Evolutionary conservation across 495 filamentous ascomycete species (phyloP).

Genomic region (Hyphodiscus hymeniophilus): DNA sequence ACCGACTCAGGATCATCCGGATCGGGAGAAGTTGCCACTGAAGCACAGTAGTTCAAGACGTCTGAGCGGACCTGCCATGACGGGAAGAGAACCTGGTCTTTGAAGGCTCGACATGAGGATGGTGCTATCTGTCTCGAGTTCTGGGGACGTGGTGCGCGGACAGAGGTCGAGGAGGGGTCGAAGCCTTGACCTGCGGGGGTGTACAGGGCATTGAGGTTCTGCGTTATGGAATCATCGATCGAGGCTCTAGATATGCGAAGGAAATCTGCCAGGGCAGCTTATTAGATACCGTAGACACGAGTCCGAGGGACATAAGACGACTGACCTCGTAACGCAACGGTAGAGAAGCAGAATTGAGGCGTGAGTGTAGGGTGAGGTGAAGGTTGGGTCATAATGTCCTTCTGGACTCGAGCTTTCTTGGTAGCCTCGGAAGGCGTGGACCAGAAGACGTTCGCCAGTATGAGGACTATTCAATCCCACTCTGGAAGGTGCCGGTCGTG

Average conservation of each 20-base stretch:
- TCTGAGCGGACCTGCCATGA: slow-evolving; percentile 83
- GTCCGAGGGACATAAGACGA: neutral
- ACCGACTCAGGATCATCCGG: slow-evolving; percentile 79
- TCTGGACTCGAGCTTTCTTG: slow-evolving; percentile 26
- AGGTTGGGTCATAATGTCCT: slow-evolving; percentile 52
- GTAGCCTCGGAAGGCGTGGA: slow-evolving; percentile 28
- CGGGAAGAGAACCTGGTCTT: slow-evolving; percentile 72
- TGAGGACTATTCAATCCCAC: slow-evolving; percentile 20
- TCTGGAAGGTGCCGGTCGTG: no score
- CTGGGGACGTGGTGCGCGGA: slow-evolving; percentile 38
- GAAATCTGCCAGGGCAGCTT: slow-evolving; percentile 61
- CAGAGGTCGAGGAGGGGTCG: slow-evolving; percentile 68
- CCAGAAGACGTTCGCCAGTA: slow-evolving; percentile 43
- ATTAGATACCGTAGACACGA: neutral
- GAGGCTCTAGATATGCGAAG: slow-evolving; percentile 77
- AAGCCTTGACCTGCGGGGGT: slow-evolving; percentile 66
- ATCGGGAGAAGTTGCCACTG: slow-evolving; percentile 80
- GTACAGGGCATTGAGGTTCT: slow-evolving; percentile 85
- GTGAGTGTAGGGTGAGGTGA: slow-evolving; percentile 56
- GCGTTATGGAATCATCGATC: slow-evolving; percentile 88
- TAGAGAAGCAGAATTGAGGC: slow-evolving; percentile 91
- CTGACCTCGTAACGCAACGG: slow-evolving; percentile 71
- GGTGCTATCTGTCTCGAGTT: slow-evolving; percentile 47
- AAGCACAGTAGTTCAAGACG: slow-evolving; percentile 81
- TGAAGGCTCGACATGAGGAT: slow-evolving; percentile 59